These are phyloP conservation scores for Amaranthus tricolor DNA, from an alignment of 179 eudicot genomes.

Conservation along the genomic window DNA sequence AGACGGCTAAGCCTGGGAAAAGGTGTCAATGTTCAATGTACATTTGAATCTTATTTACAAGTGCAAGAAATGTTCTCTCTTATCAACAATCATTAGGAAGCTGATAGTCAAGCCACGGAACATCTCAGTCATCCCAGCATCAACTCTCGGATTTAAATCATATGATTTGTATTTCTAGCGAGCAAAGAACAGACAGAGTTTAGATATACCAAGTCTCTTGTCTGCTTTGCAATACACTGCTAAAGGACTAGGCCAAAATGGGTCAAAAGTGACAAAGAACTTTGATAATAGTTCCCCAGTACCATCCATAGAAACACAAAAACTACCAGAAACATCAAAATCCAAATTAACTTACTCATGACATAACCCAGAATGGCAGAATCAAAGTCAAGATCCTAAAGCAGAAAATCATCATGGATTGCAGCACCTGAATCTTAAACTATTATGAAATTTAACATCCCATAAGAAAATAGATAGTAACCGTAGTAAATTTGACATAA, in stretches of 20 bases:
- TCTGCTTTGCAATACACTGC: too few species aligned
- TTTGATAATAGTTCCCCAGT: neutral
- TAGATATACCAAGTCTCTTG: neutral
- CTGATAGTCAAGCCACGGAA: neutral
- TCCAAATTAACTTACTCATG: neutral
- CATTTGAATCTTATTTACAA: neutral
- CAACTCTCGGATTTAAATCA: neutral
- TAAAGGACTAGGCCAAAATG: neutral
- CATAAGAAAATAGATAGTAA: neutral
- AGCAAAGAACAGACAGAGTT: neutral
- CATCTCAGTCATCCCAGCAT: neutral
- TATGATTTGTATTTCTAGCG: neutral
- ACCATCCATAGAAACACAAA: neutral
- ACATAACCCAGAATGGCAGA: neutral
- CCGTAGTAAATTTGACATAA: neutral
- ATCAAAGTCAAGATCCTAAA: neutral
- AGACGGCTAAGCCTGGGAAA: neutral
- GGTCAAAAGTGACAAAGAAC: neutral
- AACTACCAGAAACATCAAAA: neutral
- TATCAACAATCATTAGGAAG: neutral
- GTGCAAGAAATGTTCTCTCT: neutral
- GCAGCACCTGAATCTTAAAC: neutral
- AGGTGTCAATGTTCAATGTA: neutral
- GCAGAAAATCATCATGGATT: neutral
- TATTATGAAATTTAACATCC: neutral